Evolutionary conservation across 2,329 filamentous ascomycete genomes (phyloP).

Genomic region (Pseudohalonectria lignicola): DNA sequence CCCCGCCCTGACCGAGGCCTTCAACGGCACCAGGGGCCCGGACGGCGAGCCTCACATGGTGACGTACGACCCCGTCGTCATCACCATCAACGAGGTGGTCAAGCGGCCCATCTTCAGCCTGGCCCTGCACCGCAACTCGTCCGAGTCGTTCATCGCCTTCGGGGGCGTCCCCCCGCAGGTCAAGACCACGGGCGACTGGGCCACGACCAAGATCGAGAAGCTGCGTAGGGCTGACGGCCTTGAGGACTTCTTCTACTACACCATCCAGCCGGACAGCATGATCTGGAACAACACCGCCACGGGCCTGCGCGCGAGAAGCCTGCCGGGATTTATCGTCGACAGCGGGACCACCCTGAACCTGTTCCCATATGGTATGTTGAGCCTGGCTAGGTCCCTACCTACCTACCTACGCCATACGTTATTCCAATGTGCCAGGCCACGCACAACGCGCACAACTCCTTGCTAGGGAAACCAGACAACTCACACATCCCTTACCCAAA

Average conservation of each 20-base stretch:
- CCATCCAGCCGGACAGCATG: slow-evolving; percentile 12
- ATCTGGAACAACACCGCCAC: slow-evolving; percentile 10
- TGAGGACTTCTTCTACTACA: slow-evolving; percentile 18
- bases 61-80: slow-evolving; percentile 16
- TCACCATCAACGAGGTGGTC: slow-evolving; percentile 12
- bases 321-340: slow-evolving; percentile 17
- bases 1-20: slow-evolving; percentile 16
- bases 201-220: slow-evolving; percentile 15
- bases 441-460: too few species aligned
- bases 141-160: slow-evolving; percentile 18
- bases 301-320: not conserved
- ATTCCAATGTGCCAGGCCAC: too few species aligned
- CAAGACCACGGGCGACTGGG: slow-evolving; percentile 13
- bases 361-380: slow-evolving; percentile 13
- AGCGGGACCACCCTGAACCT: slow-evolving; percentile 20
- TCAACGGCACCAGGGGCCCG: slow-evolving; percentile 9
- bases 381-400: too few species aligned
- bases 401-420: too few species aligned
- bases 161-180: slow-evolving; percentile 19
- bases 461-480: too few species aligned
- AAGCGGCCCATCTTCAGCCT: slow-evolving; percentile 16
- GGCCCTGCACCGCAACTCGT: slow-evolving; percentile 18
- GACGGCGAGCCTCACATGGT: slow-evolving; percentile 12
- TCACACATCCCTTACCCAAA: not conserved
- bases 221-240: slow-evolving; percentile 5